Conservation (phyloP, 2,329 filamentous ascomycete genomes). For the Cercospora sp. region DNA sequence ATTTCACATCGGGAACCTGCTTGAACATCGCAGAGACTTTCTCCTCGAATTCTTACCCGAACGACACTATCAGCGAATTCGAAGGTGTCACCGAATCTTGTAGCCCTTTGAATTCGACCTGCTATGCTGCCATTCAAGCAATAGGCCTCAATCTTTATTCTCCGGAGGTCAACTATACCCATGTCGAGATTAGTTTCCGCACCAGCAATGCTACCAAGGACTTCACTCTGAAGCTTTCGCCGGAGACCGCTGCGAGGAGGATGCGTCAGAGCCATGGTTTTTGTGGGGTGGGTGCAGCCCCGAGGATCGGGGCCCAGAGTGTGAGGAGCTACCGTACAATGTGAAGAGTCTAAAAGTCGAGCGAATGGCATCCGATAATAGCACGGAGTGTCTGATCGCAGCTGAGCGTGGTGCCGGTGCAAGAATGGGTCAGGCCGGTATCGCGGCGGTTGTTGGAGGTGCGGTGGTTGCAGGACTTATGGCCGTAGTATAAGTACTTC, state of each 20-base stretch:
- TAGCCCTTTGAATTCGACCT: not conserved
- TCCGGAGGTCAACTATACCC: constrained; percentile 3
- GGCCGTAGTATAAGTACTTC: not conserved
- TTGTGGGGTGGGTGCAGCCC: not conserved
- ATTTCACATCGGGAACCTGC: not conserved
- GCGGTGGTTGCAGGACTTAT: not conserved
- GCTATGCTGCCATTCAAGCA: not conserved
- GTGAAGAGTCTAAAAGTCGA: constrained; percentile 1
- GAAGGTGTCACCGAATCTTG: not conserved
- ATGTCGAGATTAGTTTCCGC: not conserved
- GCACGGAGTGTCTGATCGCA: not conserved
- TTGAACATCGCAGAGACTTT: not conserved
- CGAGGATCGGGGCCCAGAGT: not conserved
- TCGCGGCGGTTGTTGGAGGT: not conserved
- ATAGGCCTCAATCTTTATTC: not conserved
- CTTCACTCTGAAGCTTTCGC: not conserved
- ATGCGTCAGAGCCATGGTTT: not conserved
- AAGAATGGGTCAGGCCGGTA: not conserved
- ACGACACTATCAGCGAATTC: not conserved
- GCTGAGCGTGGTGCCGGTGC: not conserved
- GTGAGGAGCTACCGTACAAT: constrained; percentile 1
- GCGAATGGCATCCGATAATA: not conserved
- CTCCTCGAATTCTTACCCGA: not conserved
- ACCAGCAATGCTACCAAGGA: not conserved
- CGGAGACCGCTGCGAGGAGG: constrained; percentile 1